These are phyloP conservation scores for Amborella trichopoda DNA, from an alignment of 164 flowering plant species.

Conservation along the genomic window DNA sequence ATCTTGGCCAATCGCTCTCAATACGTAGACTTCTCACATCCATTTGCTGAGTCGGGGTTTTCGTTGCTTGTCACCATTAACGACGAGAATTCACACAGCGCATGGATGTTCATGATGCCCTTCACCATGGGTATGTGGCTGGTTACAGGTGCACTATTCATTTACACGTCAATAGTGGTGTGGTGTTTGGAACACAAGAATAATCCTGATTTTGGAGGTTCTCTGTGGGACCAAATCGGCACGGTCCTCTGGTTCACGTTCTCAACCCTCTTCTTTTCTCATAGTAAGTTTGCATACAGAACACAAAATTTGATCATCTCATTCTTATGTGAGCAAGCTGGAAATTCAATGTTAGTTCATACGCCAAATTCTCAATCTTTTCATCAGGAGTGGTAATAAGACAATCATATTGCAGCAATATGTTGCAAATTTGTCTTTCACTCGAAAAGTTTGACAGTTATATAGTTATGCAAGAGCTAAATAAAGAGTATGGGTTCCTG, in stretches of 20 bases:
- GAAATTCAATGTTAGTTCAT: too few species aligned
- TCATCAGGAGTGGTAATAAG: too few species aligned
- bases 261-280: slow-evolving; percentile 20
- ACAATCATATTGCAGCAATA: too few species aligned
- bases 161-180: slow-evolving; percentile 21
- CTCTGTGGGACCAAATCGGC: slow-evolving; percentile 14
- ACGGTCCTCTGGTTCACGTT: slow-evolving; percentile 16
- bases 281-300: too few species aligned
- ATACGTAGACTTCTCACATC: slow-evolving; percentile 25
- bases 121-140: slow-evolving; percentile 25
- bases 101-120: slow-evolving; percentile 20
- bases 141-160: slow-evolving; percentile 3
- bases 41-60: slow-evolving; percentile 22
- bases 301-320: too few species aligned
- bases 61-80: slow-evolving; percentile 14
- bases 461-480: too few species aligned
- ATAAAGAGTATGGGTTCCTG: too few species aligned
- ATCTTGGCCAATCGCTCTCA: slow-evolving; percentile 13
- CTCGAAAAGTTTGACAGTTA: too few species aligned
- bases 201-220: slow-evolving; percentile 14
- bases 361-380: too few species aligned
- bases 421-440: too few species aligned
- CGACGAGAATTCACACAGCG: neutral
- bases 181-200: slow-evolving; percentile 28
- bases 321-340: too few species aligned